Base-by-base conservation (phyloP, 345 rosid genomes). In the Linum usitatissimum region DNA sequence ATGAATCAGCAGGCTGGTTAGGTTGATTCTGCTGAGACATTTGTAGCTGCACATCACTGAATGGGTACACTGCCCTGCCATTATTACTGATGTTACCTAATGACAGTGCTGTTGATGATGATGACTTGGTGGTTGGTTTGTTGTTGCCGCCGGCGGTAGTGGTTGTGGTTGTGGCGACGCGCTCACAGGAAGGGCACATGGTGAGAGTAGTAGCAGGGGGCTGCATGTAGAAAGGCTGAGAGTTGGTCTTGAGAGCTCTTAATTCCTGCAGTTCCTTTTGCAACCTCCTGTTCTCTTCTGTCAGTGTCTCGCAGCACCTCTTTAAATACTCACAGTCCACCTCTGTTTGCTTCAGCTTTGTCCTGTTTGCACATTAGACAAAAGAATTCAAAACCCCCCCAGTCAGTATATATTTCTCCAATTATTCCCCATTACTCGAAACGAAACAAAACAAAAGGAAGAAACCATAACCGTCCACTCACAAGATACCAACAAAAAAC, bases 201-300 rank as follows among this genome's bases (percentile, higher is more conserved):
- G 99, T 93, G 78, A 93, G 99, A 64, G 99, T 93, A 39, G 99
- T 93, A 64, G 99, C 96, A 10, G 99, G 99, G n/a, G 86, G 90
- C 68, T 93, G 99, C 96, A 77, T 90, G 90, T 81, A 86, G 78
- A 86, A 93, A 10, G 97, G 94, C 53, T 83, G 83, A 4, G 88
- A 81, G 53, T 23, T 23, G 28, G 94, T 72, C 76, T 87, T 90
- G 72, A 93, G 80, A 39, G 96, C 86, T 70, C 99, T 83, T 61
- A 93, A 64, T 55, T 55, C 59, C 23, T 55, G 59, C 59, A 92
- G 79, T 58, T 92, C 98, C 66, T 85, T 89, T 58, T 92, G 91
- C 19, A 92, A 74, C 71, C 97, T 89, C 66, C 81, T 83, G 80
- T 92, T 92, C 75, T 92, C 97, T 80, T 89, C 93, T 53, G 95